Evolutionary conservation across 768 basidiomycete genomes (phyloP), one percentile per base, ranked within the genome.

Genomic region (Rhodotorula diobovata): DNA sequence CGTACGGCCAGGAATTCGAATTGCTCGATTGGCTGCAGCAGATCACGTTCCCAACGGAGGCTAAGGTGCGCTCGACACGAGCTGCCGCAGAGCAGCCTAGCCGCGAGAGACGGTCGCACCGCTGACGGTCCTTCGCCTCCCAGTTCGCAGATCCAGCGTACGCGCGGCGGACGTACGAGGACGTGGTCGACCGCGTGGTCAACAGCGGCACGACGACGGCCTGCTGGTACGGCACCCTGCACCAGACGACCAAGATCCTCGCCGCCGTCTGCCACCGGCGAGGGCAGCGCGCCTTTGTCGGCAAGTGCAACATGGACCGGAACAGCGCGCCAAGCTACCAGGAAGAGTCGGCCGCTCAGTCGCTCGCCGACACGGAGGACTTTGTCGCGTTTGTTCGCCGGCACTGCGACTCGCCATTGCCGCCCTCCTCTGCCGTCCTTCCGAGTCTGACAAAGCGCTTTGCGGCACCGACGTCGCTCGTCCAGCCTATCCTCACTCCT

Each of bases 261-360:
- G 93, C 90, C 3, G 87, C 91, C 53, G 85, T 90, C 45, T 85
- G 89, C 18, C 84, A 87, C 73, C 78, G 77, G n/a, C 81, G 81
- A 76, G 90, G 90, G 85, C 68, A 76, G 84, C 73, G 78, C 9
- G 73, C 69, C 25, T 75, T 76, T 46, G 77, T 78, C 18, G 79
- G 90, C 86, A 90, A 91, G 87, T 93, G 91, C 80, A 91, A 90
- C 81, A 93, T 93, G 91, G 86, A 96, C 81, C 83, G 87, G 28
- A 83, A 91, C 76, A 83, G 81, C 93, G 93, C 81, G 77, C 87
- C 72, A 89, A 93, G 81, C 78, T 84, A 23, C 87, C 67, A 66
- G 56, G 73, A 75, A 34, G 48, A 51, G 23, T 75, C 73, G 34
- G 68, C 76, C 0, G 64, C 57, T 35, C 63, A 72, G 41, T 67